A percentile compares a stretch with the other conserved stretches of the same genome.
Evolutionary conservation across 257 asterid species (phyloP).

Genomic region (Solanum virginianum): DNA sequence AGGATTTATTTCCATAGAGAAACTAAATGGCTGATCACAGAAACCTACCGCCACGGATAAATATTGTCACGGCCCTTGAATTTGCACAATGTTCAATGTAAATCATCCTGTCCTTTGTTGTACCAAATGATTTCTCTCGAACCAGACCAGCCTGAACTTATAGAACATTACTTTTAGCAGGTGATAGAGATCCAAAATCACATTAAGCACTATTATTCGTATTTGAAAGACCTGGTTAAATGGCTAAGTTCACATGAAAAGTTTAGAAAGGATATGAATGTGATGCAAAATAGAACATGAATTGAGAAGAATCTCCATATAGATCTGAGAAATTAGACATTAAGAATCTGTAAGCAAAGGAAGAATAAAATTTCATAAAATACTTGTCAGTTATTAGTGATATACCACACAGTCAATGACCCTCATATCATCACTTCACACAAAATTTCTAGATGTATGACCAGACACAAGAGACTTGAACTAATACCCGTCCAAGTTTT

Average conservation of each 20-base stretch:
- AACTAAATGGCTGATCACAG: not conserved
- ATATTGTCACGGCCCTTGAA: conserved; percentile 84
- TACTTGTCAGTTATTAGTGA: not conserved
- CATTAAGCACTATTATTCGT: not conserved
- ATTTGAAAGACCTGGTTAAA: not conserved
- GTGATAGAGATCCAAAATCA: not conserved
- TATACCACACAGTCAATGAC: not conserved
- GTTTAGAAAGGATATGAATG: not conserved
- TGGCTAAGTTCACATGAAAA: not conserved
- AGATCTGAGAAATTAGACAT: not conserved
- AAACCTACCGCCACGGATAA: conserved; percentile 87
- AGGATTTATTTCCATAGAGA: not conserved
- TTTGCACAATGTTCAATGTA: conserved; percentile 97
- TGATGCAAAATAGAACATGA: not conserved
- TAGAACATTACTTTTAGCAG: not conserved
- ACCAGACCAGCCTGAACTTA: conserved; percentile 72
- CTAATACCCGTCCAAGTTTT: conserved; percentile 61
- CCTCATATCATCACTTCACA: not conserved
- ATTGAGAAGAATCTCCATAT: not conserved
- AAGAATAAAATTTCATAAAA: not conserved
- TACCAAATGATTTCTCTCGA: conserved; percentile 82
- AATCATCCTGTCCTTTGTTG: conserved; percentile 91
- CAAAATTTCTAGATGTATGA: not conserved
- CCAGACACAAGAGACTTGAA: not conserved
- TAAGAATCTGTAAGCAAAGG: not conserved